Base-by-base conservation (phyloP, 768 basidiomycete species). In the Boletus fagicola region DNA sequence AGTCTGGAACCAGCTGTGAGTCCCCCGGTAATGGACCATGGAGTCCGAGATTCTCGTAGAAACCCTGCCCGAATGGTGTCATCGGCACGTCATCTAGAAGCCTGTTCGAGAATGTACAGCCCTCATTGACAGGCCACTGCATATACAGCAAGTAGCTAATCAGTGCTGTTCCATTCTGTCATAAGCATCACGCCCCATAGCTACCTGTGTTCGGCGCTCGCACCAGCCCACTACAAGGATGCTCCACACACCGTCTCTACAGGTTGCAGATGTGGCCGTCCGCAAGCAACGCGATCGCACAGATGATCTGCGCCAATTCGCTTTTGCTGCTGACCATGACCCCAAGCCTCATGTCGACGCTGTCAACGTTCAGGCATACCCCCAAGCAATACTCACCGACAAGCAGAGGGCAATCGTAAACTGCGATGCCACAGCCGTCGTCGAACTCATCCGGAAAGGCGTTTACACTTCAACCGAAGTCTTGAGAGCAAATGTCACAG, bases 341-440 rank as follows among this genome's bases (percentile, higher is more conserved):
- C 11, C 40, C n/a, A 22, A 26, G 16, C 61, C 55, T 43, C 35
- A 18, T 40, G 35, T 18, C 28, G 49, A 59, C 20, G 53, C 51
- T 8, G 22, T 53, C 47, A 57, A 68, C 44, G 59, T 74, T 30
- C 70, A 66, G 26, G 51, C 60, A 18, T 74, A 65, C 51, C 72
- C 67, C 12, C 68, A 73, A 38, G 60, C 47, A 7, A 45, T 26
- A 46, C 71, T 72, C 53, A 67, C 64, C 22, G 63, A 64, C 26
- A 56, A 38, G 35, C 67, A 72, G 48, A 72, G 51, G 44, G n/a
- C 3, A 40, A 74, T 72, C 49, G 63, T 72, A 9, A 65, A 69
- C 44, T 64, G 57, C 53, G 71, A 72, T 62, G 71, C 71, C 22
- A 74, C 72, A 18, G 30, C 62, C 5, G 51, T 72, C 43, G 51